phyloP scores from a whole-genome alignment of 2,329 filamentous ascomycete species.

The Cladosporium oxysporum region DNA sequence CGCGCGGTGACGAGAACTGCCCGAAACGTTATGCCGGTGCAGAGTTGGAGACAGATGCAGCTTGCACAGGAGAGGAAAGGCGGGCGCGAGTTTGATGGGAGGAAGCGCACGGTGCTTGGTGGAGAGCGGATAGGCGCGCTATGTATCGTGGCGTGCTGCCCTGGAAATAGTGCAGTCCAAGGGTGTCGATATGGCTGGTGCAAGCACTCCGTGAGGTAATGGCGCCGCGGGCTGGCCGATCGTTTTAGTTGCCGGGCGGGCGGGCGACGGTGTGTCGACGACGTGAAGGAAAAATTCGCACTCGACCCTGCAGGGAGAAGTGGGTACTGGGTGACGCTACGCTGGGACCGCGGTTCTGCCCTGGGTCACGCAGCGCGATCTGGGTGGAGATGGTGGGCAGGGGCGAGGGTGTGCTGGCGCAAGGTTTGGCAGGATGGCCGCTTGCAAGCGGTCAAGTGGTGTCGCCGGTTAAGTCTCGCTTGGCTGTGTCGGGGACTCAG shows the following conservation, averaged over 20 bases:
- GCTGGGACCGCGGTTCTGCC: conserved; percentile 16
- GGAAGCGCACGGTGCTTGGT: conserved; percentile 29
- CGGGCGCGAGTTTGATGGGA: conserved; percentile 27
- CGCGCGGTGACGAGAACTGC: conserved; percentile 27
- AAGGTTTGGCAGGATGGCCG: conserved; percentile 20
- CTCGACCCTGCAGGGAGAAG: conserved; percentile 26
- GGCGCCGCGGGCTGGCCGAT: conserved; percentile 31
- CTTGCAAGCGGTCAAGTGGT: conserved; percentile 20
- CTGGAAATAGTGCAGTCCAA: conserved; percentile 40
- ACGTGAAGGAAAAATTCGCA: conserved; percentile 28
- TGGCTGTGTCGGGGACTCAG: conserved; percentile 8
- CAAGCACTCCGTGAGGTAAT: conserved; percentile 38
- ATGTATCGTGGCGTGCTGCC: conserved; percentile 39
- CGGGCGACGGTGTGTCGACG: conserved; percentile 28
- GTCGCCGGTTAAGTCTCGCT: conserved; percentile 15
- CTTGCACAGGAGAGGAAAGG: conserved; percentile 32
- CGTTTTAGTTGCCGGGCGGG: conserved; percentile 33
- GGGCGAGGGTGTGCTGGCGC: conserved; percentile 13
- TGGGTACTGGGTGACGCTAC: conserved; percentile 24
- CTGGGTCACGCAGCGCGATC: conserved; percentile 12
- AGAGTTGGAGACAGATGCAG: conserved; percentile 28
- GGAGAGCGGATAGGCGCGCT: conserved; percentile 32
- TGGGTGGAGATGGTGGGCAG: conserved; percentile 15
- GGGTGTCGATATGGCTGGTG: conserved; percentile 32
- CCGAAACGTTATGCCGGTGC: conserved; percentile 34